A percentile compares a stretch with the other conserved stretches of the same genome.
Evolutionary conservation across 2,329 filamentous ascomycete species (phyloP).

Genomic region (Blastomyces parvus): DNA sequence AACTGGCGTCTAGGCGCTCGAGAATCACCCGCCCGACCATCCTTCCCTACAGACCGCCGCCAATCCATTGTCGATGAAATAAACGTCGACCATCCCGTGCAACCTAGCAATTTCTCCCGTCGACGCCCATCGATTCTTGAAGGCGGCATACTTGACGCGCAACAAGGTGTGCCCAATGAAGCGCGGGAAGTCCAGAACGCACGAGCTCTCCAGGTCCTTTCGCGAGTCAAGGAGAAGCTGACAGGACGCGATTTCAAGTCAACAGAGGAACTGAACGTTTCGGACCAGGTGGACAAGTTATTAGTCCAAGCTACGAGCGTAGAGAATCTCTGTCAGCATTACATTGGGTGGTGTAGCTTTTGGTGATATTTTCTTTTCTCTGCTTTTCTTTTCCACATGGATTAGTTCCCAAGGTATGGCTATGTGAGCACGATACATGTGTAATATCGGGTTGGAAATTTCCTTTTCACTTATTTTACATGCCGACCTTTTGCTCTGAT

Average conservation of each 20-base stretch:
- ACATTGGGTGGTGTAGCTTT: slow-evolving; percentile 98
- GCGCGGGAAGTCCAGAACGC: slow-evolving; percentile 79
- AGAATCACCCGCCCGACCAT: slow-evolving; percentile 51
- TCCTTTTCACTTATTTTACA: background rate
- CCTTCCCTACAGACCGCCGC: slow-evolving; percentile 52
- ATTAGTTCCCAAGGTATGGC: background rate
- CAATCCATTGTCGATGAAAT: slow-evolving; percentile 47
- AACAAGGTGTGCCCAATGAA: slow-evolving; percentile 34
- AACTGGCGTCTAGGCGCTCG: slow-evolving; percentile 77
- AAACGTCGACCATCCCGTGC: slow-evolving; percentile 39
- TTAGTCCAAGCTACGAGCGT: slow-evolving; percentile 92
- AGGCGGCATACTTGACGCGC: slow-evolving; percentile 37
- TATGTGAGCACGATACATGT: background rate
- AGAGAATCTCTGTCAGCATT: slow-evolving; percentile 97
- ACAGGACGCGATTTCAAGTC: slow-evolving; percentile 88
- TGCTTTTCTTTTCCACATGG: background rate
- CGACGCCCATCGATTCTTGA: slow-evolving; percentile 64
- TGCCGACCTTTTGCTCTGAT: background rate
- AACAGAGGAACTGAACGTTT: slow-evolving; percentile 71
- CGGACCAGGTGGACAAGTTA: slow-evolving; percentile 85
- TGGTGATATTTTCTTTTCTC: slow-evolving; percentile 52
- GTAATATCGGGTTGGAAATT: background rate
- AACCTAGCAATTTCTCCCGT: slow-evolving; percentile 57
- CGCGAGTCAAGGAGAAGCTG: slow-evolving; percentile 87
- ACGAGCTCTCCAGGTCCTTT: slow-evolving; percentile 80